Conservation (phyloP, 2,329 filamentous ascomycete species). For the Xylaria sp. region DNA sequence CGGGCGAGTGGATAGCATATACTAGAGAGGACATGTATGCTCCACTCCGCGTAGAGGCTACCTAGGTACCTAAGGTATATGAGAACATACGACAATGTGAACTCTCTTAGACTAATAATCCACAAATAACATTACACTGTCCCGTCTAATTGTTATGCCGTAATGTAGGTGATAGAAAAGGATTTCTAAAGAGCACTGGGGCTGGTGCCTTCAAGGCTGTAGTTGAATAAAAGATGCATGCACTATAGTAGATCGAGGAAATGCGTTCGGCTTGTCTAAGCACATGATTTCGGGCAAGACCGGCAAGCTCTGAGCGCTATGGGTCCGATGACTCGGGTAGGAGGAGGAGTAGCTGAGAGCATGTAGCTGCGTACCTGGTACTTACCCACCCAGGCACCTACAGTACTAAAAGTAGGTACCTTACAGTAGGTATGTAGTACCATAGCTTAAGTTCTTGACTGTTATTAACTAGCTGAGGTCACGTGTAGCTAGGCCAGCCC, state of each 20-base stretch:
- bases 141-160: no score
- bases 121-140: no score
- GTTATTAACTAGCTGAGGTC: conserved; percentile 18
- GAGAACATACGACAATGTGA: no score
- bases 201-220: background rate
- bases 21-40: background rate
- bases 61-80: no score
- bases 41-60: background rate
- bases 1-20: background rate
- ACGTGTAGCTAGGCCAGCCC: conserved; percentile 23
- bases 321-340: background rate
- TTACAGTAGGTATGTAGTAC: no score
- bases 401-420: background rate
- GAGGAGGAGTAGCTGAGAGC: background rate
- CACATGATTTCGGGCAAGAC: conserved; percentile 6
- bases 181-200: no score
- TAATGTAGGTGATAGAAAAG: no score
- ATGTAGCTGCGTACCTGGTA: background rate
- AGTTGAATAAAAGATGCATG: no score
- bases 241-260: no score
- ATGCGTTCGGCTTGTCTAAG: no score
- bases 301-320: background rate
- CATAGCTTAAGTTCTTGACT: background rate
- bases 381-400: background rate
- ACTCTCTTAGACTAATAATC: no score